Evolutionary conservation across 2,329 filamentous ascomycete genomes (phyloP).

Genomic region (Alternaria burnsii): DNA sequence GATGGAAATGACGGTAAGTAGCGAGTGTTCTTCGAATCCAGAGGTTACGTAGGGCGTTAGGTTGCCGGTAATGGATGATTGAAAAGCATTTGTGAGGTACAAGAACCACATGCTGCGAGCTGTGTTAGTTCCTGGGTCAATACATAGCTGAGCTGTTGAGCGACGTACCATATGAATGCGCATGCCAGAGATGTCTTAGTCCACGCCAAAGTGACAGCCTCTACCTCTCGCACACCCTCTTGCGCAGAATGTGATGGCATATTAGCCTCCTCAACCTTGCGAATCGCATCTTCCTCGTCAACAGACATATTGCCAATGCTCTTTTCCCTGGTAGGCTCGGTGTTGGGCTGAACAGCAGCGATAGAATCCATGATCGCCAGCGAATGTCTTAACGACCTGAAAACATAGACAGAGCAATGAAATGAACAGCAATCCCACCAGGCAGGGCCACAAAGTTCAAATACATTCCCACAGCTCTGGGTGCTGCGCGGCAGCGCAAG

Average conservation of each 20-base stretch:
- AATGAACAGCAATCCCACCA: background rate
- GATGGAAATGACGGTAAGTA: conserved; percentile 37
- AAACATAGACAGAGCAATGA: background rate
- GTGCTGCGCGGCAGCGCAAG: background rate
- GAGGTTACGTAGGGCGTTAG: conserved; percentile 44
- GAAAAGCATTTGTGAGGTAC: conserved; percentile 55
- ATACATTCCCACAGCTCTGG: background rate
- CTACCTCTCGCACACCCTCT: conserved; percentile 46
- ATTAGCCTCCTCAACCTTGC: conserved; percentile 25
- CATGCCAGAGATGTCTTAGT: conserved; percentile 43
- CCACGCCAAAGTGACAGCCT: conserved; percentile 52
- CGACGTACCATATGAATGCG: conserved; percentile 46
- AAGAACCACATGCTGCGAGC: conserved; percentile 39
- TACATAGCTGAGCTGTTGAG: background rate
- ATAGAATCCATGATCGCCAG: conserved; percentile 9
- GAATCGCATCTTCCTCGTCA: conserved; percentile 27
- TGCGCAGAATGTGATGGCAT: conserved; percentile 32
- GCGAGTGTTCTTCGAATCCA: conserved; percentile 37
- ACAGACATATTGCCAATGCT: conserved; percentile 20
- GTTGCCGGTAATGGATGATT: conserved; percentile 50
- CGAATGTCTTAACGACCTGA: background rate
- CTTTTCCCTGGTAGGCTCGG: conserved; percentile 22
- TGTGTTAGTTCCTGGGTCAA: background rate
- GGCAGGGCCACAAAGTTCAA: background rate
- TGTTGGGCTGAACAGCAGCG: background rate